Percentiles rank a stretch among this genome's conserved stretches.
Evolutionary conservation across 164 flowering plant species (phyloP).

Genomic region (Warburgia ugandensis): DNA sequence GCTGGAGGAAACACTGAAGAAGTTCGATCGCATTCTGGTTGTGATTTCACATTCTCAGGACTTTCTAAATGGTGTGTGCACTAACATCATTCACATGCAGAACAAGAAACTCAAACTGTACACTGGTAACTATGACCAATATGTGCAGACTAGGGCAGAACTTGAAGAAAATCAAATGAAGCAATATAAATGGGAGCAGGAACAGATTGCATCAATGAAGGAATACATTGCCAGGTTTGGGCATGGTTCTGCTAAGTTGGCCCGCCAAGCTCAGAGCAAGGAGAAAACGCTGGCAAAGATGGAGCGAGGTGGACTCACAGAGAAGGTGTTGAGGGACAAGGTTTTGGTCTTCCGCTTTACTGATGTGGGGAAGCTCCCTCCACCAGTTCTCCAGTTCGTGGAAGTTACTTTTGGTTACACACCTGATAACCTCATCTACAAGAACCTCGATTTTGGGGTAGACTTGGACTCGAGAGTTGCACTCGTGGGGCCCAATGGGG

Average conservation of each 20-base stretch:
- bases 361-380: conserved; percentile 97
- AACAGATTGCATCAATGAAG: conserved; percentile 86
- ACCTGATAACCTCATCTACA: conserved; percentile 80
- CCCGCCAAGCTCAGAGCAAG: conserved; percentile 97
- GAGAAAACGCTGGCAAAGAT: conserved; percentile 94
- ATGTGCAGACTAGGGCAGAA: conserved; percentile 87
- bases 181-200: conserved; percentile 98
- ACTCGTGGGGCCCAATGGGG: conserved; percentile 95
- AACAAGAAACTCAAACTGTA: conserved; percentile 68
- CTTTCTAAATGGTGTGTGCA: conserved; percentile 91
- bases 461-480: conserved; percentile 93
- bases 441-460: conserved; percentile 86
- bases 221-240: conserved; percentile 97
- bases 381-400: conserved; percentile 94
- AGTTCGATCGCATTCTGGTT: conserved; percentile 82
- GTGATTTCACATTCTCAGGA: conserved; percentile 96
- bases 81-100: conserved; percentile 97
- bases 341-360: conserved; percentile 77
- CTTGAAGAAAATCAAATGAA: conserved; percentile 99
- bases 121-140: conserved; percentile 90
- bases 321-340: conserved; percentile 68
- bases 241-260: conserved; percentile 94
- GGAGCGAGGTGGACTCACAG: conserved; percentile 96
- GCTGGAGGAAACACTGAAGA: conserved; percentile 91
- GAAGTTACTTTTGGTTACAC: conserved; percentile 91